Evolutionary conservation across 169 alveolate genomes (phyloP).

Genomic region (Plasmodium blacklocki): DNA sequence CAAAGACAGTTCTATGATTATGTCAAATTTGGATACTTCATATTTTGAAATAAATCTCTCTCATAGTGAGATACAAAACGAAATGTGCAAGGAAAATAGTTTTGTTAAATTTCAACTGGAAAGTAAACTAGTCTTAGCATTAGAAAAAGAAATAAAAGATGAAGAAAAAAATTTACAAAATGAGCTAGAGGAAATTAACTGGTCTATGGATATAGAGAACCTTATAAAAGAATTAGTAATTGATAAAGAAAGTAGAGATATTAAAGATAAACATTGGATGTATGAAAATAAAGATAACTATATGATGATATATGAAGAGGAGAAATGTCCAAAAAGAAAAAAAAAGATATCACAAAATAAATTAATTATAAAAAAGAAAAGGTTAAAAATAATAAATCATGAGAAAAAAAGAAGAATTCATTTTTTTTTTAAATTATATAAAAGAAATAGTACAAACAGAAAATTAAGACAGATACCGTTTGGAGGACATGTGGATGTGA

Average conservation of each 20-base stretch:
- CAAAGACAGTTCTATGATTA: too few species aligned
- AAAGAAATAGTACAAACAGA: too few species aligned
- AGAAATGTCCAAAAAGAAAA: too few species aligned
- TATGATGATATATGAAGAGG: background rate
- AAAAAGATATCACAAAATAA: too few species aligned
- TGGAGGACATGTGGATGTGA: too few species aligned
- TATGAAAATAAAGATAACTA: background rate
- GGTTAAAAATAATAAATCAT: too few species aligned
- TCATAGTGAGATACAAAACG: background rate
- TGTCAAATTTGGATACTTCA: too few species aligned
- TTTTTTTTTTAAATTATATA: too few species aligned
- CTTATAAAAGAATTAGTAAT: background rate
- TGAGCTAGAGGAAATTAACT: background rate
- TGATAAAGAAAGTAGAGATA: background rate
- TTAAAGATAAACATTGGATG: background rate
- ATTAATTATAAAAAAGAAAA: too few species aligned
- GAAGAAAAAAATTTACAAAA: slow-evolving; percentile 31
- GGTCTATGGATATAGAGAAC: background rate
- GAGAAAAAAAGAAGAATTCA: too few species aligned
- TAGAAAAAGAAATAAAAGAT: slow-evolving; percentile 20
- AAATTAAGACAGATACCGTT: too few species aligned
- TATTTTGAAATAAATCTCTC: too few species aligned
- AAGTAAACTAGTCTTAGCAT: slow-evolving; percentile 17
- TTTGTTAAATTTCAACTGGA: slow-evolving; percentile 17
- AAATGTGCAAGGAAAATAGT: slow-evolving; percentile 17